Conservation (phyloP, 305 asterid species). For the Petunia hybrid region DNA sequence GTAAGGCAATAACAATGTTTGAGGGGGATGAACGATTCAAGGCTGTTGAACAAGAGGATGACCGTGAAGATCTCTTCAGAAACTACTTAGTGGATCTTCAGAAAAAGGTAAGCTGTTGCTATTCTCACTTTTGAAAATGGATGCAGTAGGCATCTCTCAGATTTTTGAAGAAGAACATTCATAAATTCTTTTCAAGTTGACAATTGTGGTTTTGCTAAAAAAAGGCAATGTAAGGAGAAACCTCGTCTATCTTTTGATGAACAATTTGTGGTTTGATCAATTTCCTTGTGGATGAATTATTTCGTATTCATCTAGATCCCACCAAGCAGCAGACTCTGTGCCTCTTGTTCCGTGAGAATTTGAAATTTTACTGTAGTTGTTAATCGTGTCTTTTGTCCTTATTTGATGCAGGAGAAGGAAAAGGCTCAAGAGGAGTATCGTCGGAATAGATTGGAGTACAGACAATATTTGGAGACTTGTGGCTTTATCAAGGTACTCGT, state of each 20-base stretch:
- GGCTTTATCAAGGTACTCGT: slow-evolving; percentile 75
- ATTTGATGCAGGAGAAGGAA: slow-evolving; percentile 71
- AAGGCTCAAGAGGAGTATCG: slow-evolving; percentile 93
- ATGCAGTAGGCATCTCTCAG: neutral
- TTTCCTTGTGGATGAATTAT: neutral
- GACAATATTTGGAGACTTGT: slow-evolving; percentile 88
- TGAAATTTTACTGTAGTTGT: slow-evolving; percentile 1
- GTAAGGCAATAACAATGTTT: slow-evolving; percentile 91
- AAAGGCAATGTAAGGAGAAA: neutral
- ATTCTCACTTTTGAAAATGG: slow-evolving; percentile 21
- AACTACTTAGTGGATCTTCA: slow-evolving; percentile 90
- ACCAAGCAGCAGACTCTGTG: neutral
- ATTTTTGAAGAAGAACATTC: neutral
- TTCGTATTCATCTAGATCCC: neutral
- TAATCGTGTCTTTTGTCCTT: neutral
- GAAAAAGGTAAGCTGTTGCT: slow-evolving; percentile 64
- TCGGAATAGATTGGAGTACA: slow-evolving; percentile 71
- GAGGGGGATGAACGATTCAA: slow-evolving; percentile 95
- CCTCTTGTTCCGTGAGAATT: slow-evolving; percentile 19
- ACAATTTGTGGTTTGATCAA: neutral
- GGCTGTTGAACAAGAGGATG: slow-evolving; percentile 91
- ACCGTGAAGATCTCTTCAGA: slow-evolving; percentile 96
- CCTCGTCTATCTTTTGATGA: neutral
- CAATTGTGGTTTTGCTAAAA: neutral
- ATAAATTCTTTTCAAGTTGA: slow-evolving; percentile 12